These are phyloP conservation scores for Babesia gibsoni DNA, from an alignment of 169 alveolate genomes.

Conservation along the genomic window DNA sequence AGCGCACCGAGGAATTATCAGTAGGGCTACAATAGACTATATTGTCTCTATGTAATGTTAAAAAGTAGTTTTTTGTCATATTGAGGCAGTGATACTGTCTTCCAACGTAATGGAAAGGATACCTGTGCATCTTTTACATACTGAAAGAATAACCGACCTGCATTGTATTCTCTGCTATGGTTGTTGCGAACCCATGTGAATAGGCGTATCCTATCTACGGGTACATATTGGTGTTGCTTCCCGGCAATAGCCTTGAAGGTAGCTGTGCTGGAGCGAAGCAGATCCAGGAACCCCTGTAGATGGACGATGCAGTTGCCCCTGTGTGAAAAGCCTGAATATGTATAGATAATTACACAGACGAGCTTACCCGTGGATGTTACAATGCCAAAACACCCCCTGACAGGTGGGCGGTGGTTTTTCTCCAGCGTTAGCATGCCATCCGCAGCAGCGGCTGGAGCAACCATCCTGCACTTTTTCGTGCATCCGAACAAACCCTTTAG, in stretches of 20 bases:
- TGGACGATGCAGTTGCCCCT: conserved; percentile 34
- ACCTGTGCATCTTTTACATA: not conserved
- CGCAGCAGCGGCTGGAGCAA: conserved; percentile 1
- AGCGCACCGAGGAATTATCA: too few relatives aligned
- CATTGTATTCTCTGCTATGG: conserved; percentile 2
- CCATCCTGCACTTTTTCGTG: not conserved
- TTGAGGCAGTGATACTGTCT: too few relatives aligned
- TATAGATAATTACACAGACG: not conserved
- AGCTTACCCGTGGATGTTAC: conserved; percentile 46
- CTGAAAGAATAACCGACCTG: not conserved
- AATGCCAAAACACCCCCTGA: conserved; percentile 33
- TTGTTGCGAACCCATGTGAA: conserved; percentile 16
- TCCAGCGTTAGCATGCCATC: conserved; percentile 17
- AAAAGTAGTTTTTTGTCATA: too few relatives aligned
- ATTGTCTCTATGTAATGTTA: too few relatives aligned
- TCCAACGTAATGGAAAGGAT: not conserved
- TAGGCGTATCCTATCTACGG: not conserved
- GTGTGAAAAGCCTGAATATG: conserved; percentile 11
- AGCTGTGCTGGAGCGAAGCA: not conserved
- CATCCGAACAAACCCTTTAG: conserved; percentile 23
- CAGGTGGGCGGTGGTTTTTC: not conserved
- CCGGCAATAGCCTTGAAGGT: not conserved
- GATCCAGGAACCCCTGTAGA: conserved; percentile 5
- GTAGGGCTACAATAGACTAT: too few relatives aligned
- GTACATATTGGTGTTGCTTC: not conserved